Conservation (phyloP, 306 rosid species). For the Cicer pinnatifidum region DNA sequence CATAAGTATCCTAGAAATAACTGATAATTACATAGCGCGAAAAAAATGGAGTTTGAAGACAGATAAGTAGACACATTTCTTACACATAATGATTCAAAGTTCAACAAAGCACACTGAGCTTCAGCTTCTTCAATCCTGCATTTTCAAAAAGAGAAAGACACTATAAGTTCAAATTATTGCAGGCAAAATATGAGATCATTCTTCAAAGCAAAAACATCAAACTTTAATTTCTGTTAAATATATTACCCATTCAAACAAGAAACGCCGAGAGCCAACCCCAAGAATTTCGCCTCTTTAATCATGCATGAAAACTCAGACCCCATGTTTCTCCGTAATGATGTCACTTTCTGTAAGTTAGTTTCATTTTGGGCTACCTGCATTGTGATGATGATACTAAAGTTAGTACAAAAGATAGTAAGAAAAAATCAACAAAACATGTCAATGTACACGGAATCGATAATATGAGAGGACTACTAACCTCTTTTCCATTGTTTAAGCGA, state of each 20-base stretch:
- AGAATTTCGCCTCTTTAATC: conserved; percentile 75
- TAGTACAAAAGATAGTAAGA: conserved; percentile 31
- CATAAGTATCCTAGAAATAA: conserved; percentile 32
- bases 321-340: conserved; percentile 65
- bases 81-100: conserved; percentile 72
- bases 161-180: conserved; percentile 28
- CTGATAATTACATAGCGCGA: conserved; percentile 31
- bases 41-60: not conserved
- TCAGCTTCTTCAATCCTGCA: conserved; percentile 88
- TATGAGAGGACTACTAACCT: conserved; percentile 53
- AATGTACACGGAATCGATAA: not conserved
- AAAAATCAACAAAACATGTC: not conserved
- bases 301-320: conserved; percentile 83
- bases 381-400: conserved; percentile 36
- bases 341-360: conserved; percentile 49
- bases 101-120: conserved; percentile 84
- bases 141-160: conserved; percentile 29
- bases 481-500: conserved; percentile 65
- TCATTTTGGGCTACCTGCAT: conserved; percentile 57
- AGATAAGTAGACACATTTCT: conserved; percentile 42
- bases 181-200: conserved; percentile 23
- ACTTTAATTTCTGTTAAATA: conserved; percentile 7
- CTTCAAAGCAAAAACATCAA: conserved; percentile 30
- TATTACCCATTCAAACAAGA: conserved; percentile 79
- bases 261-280: conserved; percentile 77